phyloP scores from a whole-genome alignment of 2,329 filamentous ascomycete species.

The Hyphodiscus sp. region DNA sequence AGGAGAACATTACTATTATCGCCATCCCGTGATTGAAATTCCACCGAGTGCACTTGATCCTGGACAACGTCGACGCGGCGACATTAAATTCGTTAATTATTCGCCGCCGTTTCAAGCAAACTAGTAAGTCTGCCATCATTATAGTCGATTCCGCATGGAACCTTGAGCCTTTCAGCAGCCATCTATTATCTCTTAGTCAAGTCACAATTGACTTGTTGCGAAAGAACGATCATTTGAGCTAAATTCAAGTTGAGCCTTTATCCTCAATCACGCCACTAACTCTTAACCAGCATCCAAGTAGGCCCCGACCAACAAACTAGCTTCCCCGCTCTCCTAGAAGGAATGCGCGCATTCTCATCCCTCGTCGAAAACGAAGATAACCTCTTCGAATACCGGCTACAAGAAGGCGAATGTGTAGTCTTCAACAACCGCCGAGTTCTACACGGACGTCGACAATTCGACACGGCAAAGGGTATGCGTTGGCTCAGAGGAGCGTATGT shows the following conservation, averaged over 20 bases:
- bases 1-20: slow-evolving; percentile 54
- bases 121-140: slow-evolving; percentile 9
- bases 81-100: slow-evolving; percentile 49
- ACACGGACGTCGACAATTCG: slow-evolving; percentile 76
- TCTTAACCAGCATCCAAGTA: not conserved
- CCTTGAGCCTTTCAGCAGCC: no score
- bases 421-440: slow-evolving; percentile 85
- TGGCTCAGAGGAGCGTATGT: slow-evolving; percentile 88
- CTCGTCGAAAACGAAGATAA: slow-evolving; percentile 51
- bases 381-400: slow-evolving; percentile 65
- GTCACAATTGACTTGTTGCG: no score
- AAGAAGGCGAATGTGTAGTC: slow-evolving; percentile 82
- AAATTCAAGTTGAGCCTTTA: no score
- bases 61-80: not conserved
- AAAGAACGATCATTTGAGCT: no score
- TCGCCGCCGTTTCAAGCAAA: slow-evolving; percentile 70
- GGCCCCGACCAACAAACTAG: not conserved
- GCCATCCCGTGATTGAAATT: slow-evolving; percentile 48
- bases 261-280: not conserved
- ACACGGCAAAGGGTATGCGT: slow-evolving; percentile 57
- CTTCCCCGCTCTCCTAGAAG: slow-evolving; percentile 20
- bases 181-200: no score
- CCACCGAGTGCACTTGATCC: not conserved
- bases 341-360: slow-evolving; percentile 49
- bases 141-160: slow-evolving; percentile 35